Conservation (phyloP, 2,329 filamentous ascomycete genomes). For the Nemania sp. region DNA sequence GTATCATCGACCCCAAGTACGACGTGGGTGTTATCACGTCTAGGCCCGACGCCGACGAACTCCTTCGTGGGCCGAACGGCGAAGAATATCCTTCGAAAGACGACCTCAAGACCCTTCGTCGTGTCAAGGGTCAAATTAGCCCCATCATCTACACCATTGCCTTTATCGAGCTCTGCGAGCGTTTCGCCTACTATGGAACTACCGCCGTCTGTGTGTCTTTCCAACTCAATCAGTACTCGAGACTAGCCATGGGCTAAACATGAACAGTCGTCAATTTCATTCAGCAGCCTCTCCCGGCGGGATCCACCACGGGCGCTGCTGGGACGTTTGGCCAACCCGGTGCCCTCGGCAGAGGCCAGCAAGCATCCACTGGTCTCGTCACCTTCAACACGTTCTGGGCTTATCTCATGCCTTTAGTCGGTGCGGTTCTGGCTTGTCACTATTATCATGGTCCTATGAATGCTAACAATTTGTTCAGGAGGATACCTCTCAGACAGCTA, state of each 20-base stretch:
- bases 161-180: slow-evolving; percentile 48
- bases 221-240: background rate
- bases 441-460: background rate
- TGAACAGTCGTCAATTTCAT: slow-evolving; percentile 58
- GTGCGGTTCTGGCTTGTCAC: background rate
- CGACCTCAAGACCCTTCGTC: slow-evolving; percentile 29
- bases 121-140: slow-evolving; percentile 28
- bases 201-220: slow-evolving; percentile 58
- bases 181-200: slow-evolving; percentile 68
- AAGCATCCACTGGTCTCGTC: slow-evolving; percentile 36
- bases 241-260: background rate
- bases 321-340: slow-evolving; percentile 48
- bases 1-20: background rate
- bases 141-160: slow-evolving; percentile 31
- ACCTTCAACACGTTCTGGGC: slow-evolving; percentile 42
- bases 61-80: slow-evolving; percentile 34
- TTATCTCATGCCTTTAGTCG: slow-evolving; percentile 40
- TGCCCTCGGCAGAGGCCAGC: slow-evolving; percentile 55
- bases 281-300: slow-evolving; percentile 41
- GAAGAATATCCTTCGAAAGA: slow-evolving; percentile 30
- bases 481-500: slow-evolving; percentile 62
- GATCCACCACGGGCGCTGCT: slow-evolving; percentile 57
- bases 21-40: slow-evolving; percentile 22
- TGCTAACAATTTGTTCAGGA: slow-evolving; percentile 43
- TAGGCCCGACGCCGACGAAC: slow-evolving; percentile 29